These are phyloP conservation scores for Ormosia semicastrata DNA, from an alignment of 306 rosid species.

Conservation along the genomic window DNA sequence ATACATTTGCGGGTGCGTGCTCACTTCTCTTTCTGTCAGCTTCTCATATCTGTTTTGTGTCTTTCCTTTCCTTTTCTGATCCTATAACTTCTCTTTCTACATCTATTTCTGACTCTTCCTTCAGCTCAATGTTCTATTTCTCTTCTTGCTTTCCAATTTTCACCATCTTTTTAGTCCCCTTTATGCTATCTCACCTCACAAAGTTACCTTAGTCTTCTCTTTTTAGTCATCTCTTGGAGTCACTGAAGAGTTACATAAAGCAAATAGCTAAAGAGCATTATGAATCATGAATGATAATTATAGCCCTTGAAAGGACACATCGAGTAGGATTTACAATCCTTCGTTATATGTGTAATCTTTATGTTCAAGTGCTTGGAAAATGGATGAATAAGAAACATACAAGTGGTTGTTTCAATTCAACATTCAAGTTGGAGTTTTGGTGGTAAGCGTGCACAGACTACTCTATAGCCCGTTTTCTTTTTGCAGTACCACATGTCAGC, in stretches of 20 bases:
- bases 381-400: neutral
- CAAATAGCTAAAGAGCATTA: neutral
- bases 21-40: constrained; percentile 52
- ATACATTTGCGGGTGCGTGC: constrained; percentile 49
- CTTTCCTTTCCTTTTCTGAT: neutral
- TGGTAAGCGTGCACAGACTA: neutral
- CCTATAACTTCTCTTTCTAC: neutral
- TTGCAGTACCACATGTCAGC: no score
- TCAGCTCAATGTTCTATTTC: no score
- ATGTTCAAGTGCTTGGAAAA: neutral
- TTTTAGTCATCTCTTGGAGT: no score
- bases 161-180: neutral
- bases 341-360: neutral
- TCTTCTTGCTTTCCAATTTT: neutral
- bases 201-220: no score
- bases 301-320: neutral
- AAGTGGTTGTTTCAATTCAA: neutral
- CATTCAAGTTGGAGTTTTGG: neutral
- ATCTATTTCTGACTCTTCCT: no score
- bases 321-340: neutral
- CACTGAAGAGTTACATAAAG: neutral
- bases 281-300: neutral
- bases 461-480: neutral
- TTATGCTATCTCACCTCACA: no score
- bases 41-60: neutral